Evolutionary conservation across 2,329 filamentous ascomycete species (phyloP), one percentile per base, ranked within the genome.

Genomic region (Annulohypoxylon truncatum): DNA sequence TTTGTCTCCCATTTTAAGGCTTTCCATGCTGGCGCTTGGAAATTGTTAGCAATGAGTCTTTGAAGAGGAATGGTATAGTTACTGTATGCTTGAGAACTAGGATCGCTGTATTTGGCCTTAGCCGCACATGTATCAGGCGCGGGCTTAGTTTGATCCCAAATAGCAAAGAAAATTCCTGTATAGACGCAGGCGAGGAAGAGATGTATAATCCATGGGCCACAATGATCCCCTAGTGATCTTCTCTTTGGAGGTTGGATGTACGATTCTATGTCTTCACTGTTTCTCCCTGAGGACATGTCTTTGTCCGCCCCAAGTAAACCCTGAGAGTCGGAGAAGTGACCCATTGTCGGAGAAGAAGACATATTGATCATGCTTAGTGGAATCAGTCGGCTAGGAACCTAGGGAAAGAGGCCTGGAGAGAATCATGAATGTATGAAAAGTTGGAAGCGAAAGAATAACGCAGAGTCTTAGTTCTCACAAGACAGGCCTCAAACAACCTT

Each of bases 1-100:
- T 22, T 15, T 24, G 48, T 52, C 18, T 52, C 48, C 48, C 48
- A 52, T 52, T 52, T 52, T 31, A 52, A 38, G 3, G 48, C 24
- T 26, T 52, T 52, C 48, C 48, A 52, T 15, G 48, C 48, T 8
- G 48, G 48, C 4, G n/a, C 48, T 52, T 24, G 10, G 10, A 38
- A 38, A 20, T 15, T 38, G 12, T 52, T 38, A 52, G 48, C 48
- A 24, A 35, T 13, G 22, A 38, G 18, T 24, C 7, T 24, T 15
- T 22, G 2, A 38, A 18, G 12, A 22, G 35, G 29, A 29, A 38
- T 4, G 44, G 44, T 20, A 13, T n/a, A 48, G 6, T 26, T 28
- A 48, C 44, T 28, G n/a, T 48, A 48, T 28, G 44, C 44, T 28
- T 48, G 44, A 8, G 44, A 48, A 29, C 15, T 20, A 2, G 44